phyloP scores from a whole-genome alignment of 2,329 filamentous ascomycete genomes.

The Pyrenochaeta sp. region DNA sequence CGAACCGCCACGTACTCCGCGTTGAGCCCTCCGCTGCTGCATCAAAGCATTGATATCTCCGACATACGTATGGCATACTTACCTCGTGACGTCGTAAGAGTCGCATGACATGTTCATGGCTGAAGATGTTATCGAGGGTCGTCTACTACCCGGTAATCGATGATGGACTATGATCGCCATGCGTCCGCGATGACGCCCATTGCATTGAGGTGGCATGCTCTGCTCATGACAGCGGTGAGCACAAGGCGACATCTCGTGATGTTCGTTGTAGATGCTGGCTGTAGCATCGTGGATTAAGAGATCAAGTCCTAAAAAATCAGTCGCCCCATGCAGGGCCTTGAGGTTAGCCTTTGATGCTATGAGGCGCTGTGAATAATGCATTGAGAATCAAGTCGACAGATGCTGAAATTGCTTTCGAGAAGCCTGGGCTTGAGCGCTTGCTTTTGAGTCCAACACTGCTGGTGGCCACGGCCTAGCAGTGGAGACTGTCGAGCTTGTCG shows the following conservation, averaged over 20 bases:
- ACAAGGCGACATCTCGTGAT: conserved; percentile 6
- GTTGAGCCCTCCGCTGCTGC: neutral
- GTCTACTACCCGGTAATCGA: conserved; percentile 3
- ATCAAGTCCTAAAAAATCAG: conserved; percentile 43
- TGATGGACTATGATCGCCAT: conserved; percentile 3
- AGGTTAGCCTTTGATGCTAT: conserved; percentile 32
- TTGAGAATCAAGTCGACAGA: conserved; percentile 14
- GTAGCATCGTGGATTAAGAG: conserved; percentile 28
- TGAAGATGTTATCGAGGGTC: neutral
- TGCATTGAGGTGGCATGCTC: conserved; percentile 7
- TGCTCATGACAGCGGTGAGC: conserved; percentile 5
- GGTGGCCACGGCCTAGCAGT: conserved; percentile 6
- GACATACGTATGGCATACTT: neutral
- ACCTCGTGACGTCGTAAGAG: neutral
- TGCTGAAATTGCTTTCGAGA: conserved; percentile 9
- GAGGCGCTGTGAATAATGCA: conserved; percentile 7
- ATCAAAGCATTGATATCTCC: neutral
- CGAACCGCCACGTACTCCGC: too few relatives aligned
- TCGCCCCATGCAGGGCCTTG: conserved; percentile 34
- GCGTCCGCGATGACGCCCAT: conserved; percentile 8
- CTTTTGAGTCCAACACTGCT: conserved; percentile 20
- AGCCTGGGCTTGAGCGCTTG: conserved; percentile 10
- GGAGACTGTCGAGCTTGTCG: conserved; percentile 6
- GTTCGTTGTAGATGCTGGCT: conserved; percentile 30
- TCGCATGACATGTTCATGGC: neutral